A percentile compares a stretch with the other conserved stretches of the same genome.
phyloP scores from a whole-genome alignment of 441 rosid genomes.

The Monsonia emarginata region DNA sequence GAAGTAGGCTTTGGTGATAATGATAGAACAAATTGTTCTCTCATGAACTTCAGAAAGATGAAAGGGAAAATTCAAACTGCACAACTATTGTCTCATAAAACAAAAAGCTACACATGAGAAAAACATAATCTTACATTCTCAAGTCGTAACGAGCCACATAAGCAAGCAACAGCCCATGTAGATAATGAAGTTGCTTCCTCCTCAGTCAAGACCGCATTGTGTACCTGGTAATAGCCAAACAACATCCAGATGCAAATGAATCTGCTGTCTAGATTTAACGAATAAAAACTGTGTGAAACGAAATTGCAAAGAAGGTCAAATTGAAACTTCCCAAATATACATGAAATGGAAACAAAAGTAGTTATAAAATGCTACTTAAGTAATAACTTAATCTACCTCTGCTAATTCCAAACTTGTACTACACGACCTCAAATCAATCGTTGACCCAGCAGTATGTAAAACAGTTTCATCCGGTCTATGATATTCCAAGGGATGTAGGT shows the following conservation, averaged over 20 bases:
- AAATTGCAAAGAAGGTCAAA: not conserved
- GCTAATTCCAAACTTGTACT: slow-evolving; percentile 59
- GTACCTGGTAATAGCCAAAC: slow-evolving; percentile 45
- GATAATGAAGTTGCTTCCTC: slow-evolving; percentile 90
- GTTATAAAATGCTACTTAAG: not conserved
- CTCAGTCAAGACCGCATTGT: slow-evolving; percentile 57
- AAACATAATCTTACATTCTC: slow-evolving; percentile 50
- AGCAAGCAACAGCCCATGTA: slow-evolving; percentile 77
- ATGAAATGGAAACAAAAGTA: not conserved
- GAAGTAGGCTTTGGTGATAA: too few relatives aligned
- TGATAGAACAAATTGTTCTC: too few relatives aligned
- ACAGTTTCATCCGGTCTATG: slow-evolving; percentile 53
- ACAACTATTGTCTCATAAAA: not conserved
- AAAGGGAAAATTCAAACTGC: too few relatives aligned
- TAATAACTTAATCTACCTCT: slow-evolving; percentile 43
- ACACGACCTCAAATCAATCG: slow-evolving; percentile 62
- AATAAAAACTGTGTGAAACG: not conserved
- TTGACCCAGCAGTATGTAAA: slow-evolving; percentile 51
- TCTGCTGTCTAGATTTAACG: not conserved
- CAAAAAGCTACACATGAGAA: not conserved
- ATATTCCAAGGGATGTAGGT: slow-evolving; percentile 75
- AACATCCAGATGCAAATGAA: slow-evolving; percentile 17
- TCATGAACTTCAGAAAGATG: too few relatives aligned
- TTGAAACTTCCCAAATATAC: not conserved
- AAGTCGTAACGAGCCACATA: slow-evolving; percentile 87